Evolutionary conservation across 148 eudicot species (phyloP).

Genomic region (Cornus florida): DNA sequence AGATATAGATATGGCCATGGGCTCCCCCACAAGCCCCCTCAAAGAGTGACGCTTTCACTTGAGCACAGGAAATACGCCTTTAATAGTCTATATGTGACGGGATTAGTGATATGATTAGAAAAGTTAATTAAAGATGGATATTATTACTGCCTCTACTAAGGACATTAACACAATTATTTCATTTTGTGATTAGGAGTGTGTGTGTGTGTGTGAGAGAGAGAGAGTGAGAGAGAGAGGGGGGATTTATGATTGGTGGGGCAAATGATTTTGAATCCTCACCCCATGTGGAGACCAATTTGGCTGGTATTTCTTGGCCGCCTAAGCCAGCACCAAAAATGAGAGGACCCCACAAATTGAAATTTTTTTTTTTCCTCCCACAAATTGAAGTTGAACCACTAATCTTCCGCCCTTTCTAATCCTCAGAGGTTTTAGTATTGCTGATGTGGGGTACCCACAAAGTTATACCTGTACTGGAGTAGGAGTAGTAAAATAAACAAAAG

Average conservation of each 20-base stretch:
- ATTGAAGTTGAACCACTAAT: neutral
- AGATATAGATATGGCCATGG: neutral
- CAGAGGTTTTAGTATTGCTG: constrained; percentile 25
- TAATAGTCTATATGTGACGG: neutral
- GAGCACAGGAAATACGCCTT: constrained; percentile 1
- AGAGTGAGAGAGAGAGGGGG: neutral
- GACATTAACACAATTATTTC: neutral
- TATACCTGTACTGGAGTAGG: neutral
- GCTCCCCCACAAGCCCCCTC: constrained; percentile 13
- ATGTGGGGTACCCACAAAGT: constrained; percentile 13
- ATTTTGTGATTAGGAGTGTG: neutral
- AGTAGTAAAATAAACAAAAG: neutral
- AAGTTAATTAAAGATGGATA: neutral
- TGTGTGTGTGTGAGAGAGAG: no score
- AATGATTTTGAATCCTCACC: constrained; percentile 20
- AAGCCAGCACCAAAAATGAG: constrained; percentile 7
- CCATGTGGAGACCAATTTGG: constrained; percentile 66
- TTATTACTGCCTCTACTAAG: neutral
- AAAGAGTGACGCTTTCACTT: constrained; percentile 8
- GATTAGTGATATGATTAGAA: neutral
- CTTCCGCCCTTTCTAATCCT: constrained; percentile 11
- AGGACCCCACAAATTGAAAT: constrained; percentile 18
- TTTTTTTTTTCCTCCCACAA: no score
- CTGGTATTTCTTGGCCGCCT: constrained; percentile 48
- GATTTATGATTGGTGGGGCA: constrained; percentile 8